Percentiles rank a stretch among this genome's conserved stretches.
Evolutionary conservation across 2,329 filamentous ascomycete species (phyloP).

Genomic region (Allantophomopsis lycopodina): DNA sequence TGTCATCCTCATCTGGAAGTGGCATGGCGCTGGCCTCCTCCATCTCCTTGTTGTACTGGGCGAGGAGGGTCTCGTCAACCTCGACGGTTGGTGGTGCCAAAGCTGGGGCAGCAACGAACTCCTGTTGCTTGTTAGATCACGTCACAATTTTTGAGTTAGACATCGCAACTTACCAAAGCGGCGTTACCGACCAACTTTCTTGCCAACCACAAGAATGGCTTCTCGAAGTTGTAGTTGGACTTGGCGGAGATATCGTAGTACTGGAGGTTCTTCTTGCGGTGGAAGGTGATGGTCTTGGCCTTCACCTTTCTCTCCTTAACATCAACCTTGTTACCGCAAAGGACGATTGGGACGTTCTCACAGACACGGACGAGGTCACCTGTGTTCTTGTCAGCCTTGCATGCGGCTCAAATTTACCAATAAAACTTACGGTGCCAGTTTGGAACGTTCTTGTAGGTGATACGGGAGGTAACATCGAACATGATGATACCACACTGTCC

Average conservation of each 20-base stretch:
- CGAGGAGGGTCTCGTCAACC: conserved; percentile 73
- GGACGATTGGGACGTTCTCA: conserved; percentile 97
- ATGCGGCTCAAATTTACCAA: neutral
- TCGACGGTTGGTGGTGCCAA: conserved; percentile 86
- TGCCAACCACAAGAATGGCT: conserved; percentile 98
- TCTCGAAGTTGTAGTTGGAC: conserved; percentile 99
- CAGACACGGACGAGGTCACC: conserved; percentile 97
- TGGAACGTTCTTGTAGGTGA: conserved; percentile 99
- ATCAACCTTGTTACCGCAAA: conserved; percentile 98
- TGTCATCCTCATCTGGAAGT: conserved; percentile 89
- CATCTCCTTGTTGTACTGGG: conserved; percentile 84
- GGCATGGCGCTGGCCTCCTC: conserved; percentile 63
- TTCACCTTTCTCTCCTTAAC: conserved; percentile 99
- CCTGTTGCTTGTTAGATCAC: conserved; percentile 33
- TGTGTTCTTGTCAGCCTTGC: conserved; percentile 20
- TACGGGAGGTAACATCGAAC: conserved; percentile 98
- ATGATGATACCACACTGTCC: conserved; percentile 99
- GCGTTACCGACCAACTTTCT: conserved; percentile 97
- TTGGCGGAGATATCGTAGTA: conserved; percentile 99
- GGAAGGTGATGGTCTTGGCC: conserved; percentile 99
- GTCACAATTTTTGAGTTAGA: neutral
- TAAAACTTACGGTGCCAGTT: conserved; percentile 93
- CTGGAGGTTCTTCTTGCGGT: conserved; percentile 99
- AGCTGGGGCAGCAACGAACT: conserved; percentile 91
- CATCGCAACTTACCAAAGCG: conserved; percentile 46